phyloP scores from a whole-genome alignment of 495 filamentous ascomycete genomes.

The Penicillium taxi region DNA sequence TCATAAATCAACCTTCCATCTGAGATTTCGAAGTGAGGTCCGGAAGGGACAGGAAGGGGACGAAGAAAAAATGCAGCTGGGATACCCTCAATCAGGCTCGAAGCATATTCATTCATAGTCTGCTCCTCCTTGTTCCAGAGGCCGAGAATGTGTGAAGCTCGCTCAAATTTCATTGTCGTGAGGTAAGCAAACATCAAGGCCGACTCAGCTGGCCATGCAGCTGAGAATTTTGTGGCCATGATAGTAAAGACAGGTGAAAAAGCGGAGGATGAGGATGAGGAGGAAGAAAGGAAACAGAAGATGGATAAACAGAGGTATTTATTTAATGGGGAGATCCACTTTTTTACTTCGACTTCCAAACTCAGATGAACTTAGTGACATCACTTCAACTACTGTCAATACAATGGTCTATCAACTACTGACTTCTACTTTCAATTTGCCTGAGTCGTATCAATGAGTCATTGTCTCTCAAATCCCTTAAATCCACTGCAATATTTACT shows the following conservation, averaged over 20 bases:
- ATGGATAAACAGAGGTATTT: neutral
- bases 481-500: too few species aligned
- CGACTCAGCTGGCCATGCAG: too few species aligned
- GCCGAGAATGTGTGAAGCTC: neutral
- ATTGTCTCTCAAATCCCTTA: too few species aligned
- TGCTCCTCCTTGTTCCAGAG: neutral
- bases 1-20: neutral
- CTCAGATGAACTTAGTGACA: too few species aligned
- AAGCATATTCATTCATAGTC: neutral
- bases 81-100: neutral
- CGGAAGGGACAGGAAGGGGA: neutral
- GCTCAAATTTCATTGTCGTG: neutral
- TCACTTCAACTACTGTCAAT: too few species aligned
- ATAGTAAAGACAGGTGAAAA: neutral
- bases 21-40: neutral
- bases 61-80: neutral
- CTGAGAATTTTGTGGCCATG: too few species aligned
- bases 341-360: too few species aligned
- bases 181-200: neutral
- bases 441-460: too few species aligned
- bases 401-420: too few species aligned
- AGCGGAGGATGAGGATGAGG: neutral
- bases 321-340: neutral
- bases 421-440: too few species aligned
- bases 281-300: neutral